phyloP scores from a whole-genome alignment of 192 early-diverging fungal genomes.

The Podila minutissima region DNA sequence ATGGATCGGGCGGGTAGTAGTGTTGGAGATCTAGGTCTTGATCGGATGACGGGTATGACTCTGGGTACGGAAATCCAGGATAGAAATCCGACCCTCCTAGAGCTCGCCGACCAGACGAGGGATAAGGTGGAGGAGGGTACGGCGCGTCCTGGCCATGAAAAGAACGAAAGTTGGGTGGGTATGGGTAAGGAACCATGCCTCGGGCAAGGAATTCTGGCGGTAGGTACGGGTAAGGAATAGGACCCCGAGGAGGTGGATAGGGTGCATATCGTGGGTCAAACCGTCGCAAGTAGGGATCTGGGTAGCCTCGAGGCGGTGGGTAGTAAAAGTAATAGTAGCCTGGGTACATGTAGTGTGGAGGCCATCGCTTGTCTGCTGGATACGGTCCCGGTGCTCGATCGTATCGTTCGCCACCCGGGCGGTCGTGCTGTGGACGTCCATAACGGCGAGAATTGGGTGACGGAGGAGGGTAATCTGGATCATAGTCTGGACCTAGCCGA shows the following conservation, averaged over 20 bases:
- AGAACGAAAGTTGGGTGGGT: background rate
- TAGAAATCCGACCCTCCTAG: no score
- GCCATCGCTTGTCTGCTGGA: background rate
- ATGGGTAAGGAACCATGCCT: background rate
- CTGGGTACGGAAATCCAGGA: no score
- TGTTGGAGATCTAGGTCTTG: no score
- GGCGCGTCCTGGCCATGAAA: background rate
- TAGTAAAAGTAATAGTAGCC: slow-evolving; percentile 1
- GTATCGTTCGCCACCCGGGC: background rate
- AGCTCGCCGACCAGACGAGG: background rate
- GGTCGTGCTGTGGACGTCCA: background rate
- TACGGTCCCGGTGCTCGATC: background rate
- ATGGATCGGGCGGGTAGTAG: no score
- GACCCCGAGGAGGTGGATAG: background rate
- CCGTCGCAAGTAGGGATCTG: background rate
- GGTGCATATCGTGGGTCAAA: background rate
- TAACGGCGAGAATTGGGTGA: background rate
- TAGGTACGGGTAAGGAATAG: background rate
- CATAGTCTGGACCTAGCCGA: background rate
- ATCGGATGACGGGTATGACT: no score
- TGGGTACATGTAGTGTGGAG: background rate
- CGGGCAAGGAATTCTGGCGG: background rate
- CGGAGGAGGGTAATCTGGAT: background rate
- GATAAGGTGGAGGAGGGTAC: background rate
- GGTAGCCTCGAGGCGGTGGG: background rate